phyloP scores from a whole-genome alignment of 2,329 filamentous ascomycete genomes.

The Seiridium unicorne region DNA sequence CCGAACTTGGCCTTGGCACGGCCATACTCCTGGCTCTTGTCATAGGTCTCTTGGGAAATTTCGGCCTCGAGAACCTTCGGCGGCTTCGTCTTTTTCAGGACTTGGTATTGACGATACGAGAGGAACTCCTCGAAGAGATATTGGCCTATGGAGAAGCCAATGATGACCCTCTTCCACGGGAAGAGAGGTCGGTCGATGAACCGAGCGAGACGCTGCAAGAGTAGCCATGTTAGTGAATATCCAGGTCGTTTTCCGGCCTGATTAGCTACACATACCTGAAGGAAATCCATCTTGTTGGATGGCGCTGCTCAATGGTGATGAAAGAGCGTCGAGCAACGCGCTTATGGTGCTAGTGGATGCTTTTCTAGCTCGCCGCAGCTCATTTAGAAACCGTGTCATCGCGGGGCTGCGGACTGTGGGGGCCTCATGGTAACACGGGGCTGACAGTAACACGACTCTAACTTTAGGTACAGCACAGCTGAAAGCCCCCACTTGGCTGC shows the following conservation, averaged over 20 bases:
- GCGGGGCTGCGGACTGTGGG: not conserved
- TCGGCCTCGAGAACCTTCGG: constrained; percentile 87
- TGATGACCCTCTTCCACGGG: constrained; percentile 95
- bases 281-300: constrained; percentile 1
- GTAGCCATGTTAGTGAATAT: not conserved
- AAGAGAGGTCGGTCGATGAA: constrained; percentile 89
- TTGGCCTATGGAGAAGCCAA: constrained; percentile 90
- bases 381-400: constrained; percentile 12
- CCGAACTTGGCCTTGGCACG: constrained; percentile 92
- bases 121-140: constrained; percentile 89
- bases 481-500: not conserved
- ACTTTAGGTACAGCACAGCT: not conserved
- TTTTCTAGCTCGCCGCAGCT: constrained; percentile 13
- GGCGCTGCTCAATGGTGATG: not conserved
- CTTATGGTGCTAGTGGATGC: not conserved
- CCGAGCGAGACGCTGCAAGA: constrained; percentile 67
- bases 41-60: constrained; percentile 84
- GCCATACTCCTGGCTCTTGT: constrained; percentile 95
- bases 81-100: constrained; percentile 75
- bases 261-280: not conserved
- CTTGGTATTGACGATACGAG: constrained; percentile 83
- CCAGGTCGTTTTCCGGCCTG: not conserved
- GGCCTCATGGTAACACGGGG: not conserved
- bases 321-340: not conserved
- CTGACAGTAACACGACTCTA: not conserved